Percentiles rank a stretch among this genome's conserved stretches.
These are phyloP conservation scores for Magnusiomyces paraingens DNA, from an alignment of 1,139 yeast species.

Conservation along the genomic window DNA sequence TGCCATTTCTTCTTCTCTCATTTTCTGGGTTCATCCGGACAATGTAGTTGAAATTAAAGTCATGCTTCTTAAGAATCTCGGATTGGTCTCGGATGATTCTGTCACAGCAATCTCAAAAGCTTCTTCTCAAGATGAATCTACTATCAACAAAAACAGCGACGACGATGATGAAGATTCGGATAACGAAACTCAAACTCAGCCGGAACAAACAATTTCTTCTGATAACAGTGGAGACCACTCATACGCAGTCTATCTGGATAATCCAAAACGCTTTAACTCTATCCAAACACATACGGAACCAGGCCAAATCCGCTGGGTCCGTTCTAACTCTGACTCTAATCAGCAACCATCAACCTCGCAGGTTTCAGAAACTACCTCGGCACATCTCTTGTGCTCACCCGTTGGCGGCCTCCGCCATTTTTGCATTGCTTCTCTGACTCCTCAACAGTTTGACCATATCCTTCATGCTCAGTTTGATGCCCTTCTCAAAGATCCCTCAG, in stretches of 20 bases:
- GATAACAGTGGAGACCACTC: not conserved
- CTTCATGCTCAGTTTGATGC: slow-evolving; percentile 7
- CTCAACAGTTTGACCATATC: slow-evolving; percentile 5
- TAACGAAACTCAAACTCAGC: too few species aligned
- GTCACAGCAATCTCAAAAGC: not conserved
- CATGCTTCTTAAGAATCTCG: slow-evolving; percentile 31
- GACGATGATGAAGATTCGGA: slow-evolving; percentile 16
- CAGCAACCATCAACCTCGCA: slow-evolving; percentile 9
- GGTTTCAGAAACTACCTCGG: not conserved
- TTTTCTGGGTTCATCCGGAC: slow-evolving; percentile 39
- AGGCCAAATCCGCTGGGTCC: slow-evolving; percentile 32
- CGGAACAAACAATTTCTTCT: not conserved
- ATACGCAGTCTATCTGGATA: slow-evolving; percentile 28
- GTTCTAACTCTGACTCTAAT: slow-evolving; percentile 6
- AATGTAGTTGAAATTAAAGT: slow-evolving; percentile 37
- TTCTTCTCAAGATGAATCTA: slow-evolving; percentile 4
- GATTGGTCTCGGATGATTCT: slow-evolving; percentile 21
- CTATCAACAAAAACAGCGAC: slow-evolving; percentile 12
- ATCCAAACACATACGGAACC: slow-evolving; percentile 31
- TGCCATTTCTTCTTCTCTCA: slow-evolving; percentile 25
- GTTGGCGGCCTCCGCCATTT: slow-evolving; percentile 48
- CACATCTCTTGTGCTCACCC: slow-evolving; percentile 41
- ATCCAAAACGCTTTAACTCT: slow-evolving; percentile 30
- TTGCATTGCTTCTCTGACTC: slow-evolving; percentile 30
- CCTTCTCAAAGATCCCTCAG: slow-evolving; percentile 26